These are phyloP conservation scores for Crotalaria pallida DNA, from an alignment of 306 rosid genomes.

Conservation along the genomic window DNA sequence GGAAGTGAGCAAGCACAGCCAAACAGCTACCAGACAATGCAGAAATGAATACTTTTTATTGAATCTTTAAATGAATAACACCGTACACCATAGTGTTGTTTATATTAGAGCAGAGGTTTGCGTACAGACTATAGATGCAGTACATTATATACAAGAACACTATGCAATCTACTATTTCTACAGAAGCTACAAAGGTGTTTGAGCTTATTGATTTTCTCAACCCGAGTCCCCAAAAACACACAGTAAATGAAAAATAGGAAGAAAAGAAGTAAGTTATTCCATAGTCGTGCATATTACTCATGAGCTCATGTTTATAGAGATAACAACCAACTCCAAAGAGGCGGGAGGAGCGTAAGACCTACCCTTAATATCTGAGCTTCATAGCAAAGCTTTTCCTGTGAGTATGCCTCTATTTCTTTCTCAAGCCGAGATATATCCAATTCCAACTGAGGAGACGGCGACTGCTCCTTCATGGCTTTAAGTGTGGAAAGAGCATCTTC, in stretches of 20 bases:
- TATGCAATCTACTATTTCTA: background rate
- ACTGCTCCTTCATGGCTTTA: conserved; percentile 63
- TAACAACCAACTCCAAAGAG: conserved; percentile 9
- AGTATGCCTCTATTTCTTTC: conserved; percentile 75
- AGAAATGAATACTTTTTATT: background rate
- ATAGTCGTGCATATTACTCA: background rate
- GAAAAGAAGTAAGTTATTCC: background rate
- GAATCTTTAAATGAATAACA: background rate
- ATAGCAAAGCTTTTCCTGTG: conserved; percentile 82
- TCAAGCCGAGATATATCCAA: conserved; percentile 77
- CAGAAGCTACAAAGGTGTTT: background rate
- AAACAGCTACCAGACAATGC: background rate
- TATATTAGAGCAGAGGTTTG: background rate
- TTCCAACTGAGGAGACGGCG: conserved; percentile 57
- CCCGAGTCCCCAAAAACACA: background rate
- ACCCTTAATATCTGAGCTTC: conserved; percentile 98
- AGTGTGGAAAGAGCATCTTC: conserved; percentile 88
- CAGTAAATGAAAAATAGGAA: background rate
- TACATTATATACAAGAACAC: background rate
- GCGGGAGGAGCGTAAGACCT: background rate
- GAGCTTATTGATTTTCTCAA: background rate
- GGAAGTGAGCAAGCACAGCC: background rate
- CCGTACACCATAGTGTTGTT: background rate
- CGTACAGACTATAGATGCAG: background rate
- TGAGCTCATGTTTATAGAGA: background rate